Percentiles rank a stretch among this genome's conserved stretches.
Conservation (phyloP, 768 basidiomycete genomes). For the Boletus patriciae region DNA sequence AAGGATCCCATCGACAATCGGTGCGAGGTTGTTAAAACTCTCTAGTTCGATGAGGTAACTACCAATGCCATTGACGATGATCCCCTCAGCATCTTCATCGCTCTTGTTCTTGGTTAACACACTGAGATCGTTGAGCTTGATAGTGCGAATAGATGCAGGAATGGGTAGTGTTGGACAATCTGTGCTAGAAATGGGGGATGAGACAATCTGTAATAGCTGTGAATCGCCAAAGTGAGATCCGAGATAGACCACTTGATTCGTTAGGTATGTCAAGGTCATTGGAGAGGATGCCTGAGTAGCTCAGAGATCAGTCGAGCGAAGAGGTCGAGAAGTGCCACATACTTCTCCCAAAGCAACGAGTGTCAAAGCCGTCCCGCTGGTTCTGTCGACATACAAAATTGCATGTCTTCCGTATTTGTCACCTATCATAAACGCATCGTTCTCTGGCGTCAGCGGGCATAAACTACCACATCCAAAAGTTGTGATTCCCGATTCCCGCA, state of each 20-base stretch:
- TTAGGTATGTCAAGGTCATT: conserved; percentile 68
- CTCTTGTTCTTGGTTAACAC: conserved; percentile 40
- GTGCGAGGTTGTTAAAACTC: conserved; percentile 74
- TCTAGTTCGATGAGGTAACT: conserved; percentile 62
- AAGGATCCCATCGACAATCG: conserved; percentile 77
- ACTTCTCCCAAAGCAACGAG: conserved; percentile 76
- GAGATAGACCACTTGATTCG: conserved; percentile 67
- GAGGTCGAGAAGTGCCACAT: conserved; percentile 7
- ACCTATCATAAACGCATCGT: conserved; percentile 57
- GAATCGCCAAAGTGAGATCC: conserved; percentile 85
- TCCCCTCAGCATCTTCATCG: conserved; percentile 38
- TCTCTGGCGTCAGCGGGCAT: conserved; percentile 48
- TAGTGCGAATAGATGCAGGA: conserved; percentile 46
- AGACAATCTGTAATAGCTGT: conserved; percentile 64
- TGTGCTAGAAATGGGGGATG: conserved; percentile 41
- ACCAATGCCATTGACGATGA: conserved; percentile 52
- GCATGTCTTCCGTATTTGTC: conserved; percentile 72
- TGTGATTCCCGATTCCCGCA: neutral
- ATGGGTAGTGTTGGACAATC: conserved; percentile 51
- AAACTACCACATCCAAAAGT: conserved; percentile 39
- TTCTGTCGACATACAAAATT: conserved; percentile 55
- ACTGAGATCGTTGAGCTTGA: conserved; percentile 37
- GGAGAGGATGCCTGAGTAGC: conserved; percentile 62
- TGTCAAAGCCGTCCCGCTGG: conserved; percentile 41
- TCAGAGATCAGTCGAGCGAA: conserved; percentile 8